Evolutionary conservation across 495 filamentous ascomycete genomes (phyloP).

Genomic region (Xylaria venustula): DNA sequence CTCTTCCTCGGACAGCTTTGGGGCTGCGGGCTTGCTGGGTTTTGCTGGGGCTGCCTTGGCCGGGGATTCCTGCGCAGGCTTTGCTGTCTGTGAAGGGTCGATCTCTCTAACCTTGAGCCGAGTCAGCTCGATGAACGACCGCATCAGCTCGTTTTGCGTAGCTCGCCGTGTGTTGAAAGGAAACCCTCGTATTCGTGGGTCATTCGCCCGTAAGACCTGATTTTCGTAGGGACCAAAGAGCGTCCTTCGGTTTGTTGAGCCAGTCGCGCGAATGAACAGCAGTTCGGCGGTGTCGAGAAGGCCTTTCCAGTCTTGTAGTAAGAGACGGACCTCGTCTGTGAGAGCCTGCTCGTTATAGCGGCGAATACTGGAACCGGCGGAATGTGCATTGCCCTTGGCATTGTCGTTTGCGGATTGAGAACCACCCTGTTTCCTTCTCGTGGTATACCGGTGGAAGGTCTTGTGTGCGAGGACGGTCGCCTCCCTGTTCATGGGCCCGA

Average conservation of each 20-base stretch:
- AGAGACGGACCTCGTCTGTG: conserved; percentile 73
- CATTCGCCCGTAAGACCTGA: conserved; percentile 77
- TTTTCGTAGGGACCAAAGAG: conserved; percentile 89
- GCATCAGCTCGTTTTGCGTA: conserved; percentile 91
- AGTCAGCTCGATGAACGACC: conserved; percentile 88
- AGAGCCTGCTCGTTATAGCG: conserved; percentile 92
- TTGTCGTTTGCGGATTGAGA: conserved; percentile 90
- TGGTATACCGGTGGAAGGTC: conserved; percentile 97
- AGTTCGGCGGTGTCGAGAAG: conserved; percentile 81
- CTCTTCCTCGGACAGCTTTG: conserved; percentile 75
- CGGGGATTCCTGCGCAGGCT: conserved; percentile 37
- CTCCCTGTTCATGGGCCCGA: conserved; percentile 71
- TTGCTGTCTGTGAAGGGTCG: conserved; percentile 52
- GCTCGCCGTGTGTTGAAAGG: conserved; percentile 94
- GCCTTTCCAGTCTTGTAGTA: conserved; percentile 77
- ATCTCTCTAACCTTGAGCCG: conserved; percentile 79
- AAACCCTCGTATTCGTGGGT: conserved; percentile 81
- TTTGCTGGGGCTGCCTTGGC: conserved; percentile 45
- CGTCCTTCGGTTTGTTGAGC: conserved; percentile 76
- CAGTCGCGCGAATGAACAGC: conserved; percentile 86
- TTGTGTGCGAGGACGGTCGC: conserved; percentile 90
- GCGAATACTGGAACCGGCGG: conserved; percentile 83
- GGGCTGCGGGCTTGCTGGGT: conserved; percentile 41
- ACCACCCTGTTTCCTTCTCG: conserved; percentile 91
- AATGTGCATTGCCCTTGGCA: conserved; percentile 88